Conservation (phyloP, 495 filamentous ascomycete genomes). For the Annulohypoxylon nitens region DNA sequence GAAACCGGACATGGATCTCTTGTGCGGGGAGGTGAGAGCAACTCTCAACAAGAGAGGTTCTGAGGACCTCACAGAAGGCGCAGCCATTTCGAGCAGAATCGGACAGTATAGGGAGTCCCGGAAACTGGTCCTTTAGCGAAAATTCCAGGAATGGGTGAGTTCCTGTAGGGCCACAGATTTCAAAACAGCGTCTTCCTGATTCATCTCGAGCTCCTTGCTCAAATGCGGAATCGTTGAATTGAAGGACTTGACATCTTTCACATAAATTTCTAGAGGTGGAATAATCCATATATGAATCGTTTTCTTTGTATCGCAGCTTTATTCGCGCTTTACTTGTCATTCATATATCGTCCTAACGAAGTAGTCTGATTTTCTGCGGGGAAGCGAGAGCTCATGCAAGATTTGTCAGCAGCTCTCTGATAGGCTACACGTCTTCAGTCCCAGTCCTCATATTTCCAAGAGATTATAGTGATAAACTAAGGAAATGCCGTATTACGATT, state of each 20-base stretch:
- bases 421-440: no score
- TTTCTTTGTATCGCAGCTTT: neutral
- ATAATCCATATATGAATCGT: neutral
- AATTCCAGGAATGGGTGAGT: constrained; percentile 6
- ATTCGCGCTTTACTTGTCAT: neutral
- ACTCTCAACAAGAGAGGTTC: neutral
- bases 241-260: constrained; percentile 8
- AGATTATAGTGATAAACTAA: no score
- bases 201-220: neutral
- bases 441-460: no score
- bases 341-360: neutral
- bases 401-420: no score
- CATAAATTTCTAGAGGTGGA: neutral
- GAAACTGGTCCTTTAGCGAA: constrained; percentile 3
- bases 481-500: no score
- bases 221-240: constrained; percentile 11
- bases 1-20: constrained; percentile 15
- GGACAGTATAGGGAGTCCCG: neutral
- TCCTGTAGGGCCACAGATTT: neutral
- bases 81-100: constrained; percentile 6
- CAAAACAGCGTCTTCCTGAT: constrained; percentile 4
- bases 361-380: no score
- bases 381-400: no score
- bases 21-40: neutral
- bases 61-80: constrained; percentile 3